Conservation (phyloP, 2,329 filamentous ascomycete species). For the Penicillium sp. region DNA sequence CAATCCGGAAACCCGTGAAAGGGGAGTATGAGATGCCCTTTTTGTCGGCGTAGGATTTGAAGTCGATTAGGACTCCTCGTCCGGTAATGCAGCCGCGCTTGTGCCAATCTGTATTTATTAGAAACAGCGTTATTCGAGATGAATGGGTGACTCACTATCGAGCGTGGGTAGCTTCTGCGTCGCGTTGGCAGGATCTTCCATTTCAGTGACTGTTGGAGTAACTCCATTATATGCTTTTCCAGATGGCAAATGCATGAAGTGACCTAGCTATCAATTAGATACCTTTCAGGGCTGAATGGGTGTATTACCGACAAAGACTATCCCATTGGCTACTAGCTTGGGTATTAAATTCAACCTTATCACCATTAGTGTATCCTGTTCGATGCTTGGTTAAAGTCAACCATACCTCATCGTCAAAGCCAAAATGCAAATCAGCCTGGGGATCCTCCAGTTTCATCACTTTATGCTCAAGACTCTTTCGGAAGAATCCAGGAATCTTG, state of each 20-base stretch:
- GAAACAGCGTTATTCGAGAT: not conserved
- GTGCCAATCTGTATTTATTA: slow-evolving; percentile 39
- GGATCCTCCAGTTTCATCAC: slow-evolving; percentile 30
- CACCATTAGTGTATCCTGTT: not conserved
- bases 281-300: not conserved
- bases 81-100: slow-evolving; percentile 53
- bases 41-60: slow-evolving; percentile 58
- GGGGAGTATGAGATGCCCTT: slow-evolving; percentile 62
- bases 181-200: slow-evolving; percentile 11
- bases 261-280: slow-evolving; percentile 23
- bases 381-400: not conserved
- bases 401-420: slow-evolving; percentile 49
- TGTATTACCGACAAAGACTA: slow-evolving; percentile 42
- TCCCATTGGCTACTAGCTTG: slow-evolving; percentile 54
- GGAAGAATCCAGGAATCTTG: slow-evolving; percentile 40
- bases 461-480: slow-evolving; percentile 38
- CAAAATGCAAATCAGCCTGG: slow-evolving; percentile 40
- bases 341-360: slow-evolving; percentile 49
- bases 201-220: slow-evolving; percentile 29
- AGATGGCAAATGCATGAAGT: slow-evolving; percentile 26
- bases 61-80: slow-evolving; percentile 59
- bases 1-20: slow-evolving; percentile 45
- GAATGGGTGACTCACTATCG: slow-evolving; percentile 15
- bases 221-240: slow-evolving; percentile 39
- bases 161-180: slow-evolving; percentile 27